These are phyloP conservation scores for Mallotus nudiflorus DNA, from an alignment of 345 rosid species.

Conservation along the genomic window DNA sequence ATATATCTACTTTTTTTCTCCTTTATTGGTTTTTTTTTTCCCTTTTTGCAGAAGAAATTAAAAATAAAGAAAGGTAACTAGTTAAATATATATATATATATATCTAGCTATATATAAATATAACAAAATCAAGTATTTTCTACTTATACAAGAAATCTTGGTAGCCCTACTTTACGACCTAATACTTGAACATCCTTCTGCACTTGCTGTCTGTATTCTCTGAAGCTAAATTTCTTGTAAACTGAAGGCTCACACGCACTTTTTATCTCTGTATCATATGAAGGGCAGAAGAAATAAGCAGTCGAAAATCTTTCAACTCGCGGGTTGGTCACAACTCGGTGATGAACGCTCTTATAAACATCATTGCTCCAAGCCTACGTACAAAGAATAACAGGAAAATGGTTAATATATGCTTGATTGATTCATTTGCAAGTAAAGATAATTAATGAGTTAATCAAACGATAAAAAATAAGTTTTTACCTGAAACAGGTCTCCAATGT, in stretches of 20 bases:
- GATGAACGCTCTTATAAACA: conserved; percentile 82
- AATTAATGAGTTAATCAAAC: neutral
- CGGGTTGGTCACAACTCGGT: conserved; percentile 76
- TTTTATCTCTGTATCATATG: conserved; percentile 60
- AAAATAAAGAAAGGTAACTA: too few relatives aligned
- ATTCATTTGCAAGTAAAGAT: too few relatives aligned
- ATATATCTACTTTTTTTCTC: too few relatives aligned
- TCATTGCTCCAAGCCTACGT: conserved; percentile 91
- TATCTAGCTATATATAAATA: too few relatives aligned
- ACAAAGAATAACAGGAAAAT: too few relatives aligned
- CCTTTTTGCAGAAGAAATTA: neutral
- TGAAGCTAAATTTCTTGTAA: conserved; percentile 69
- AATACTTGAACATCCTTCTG: conserved; percentile 72
- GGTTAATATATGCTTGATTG: too few relatives aligned
- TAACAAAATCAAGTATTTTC: conserved; percentile 8
- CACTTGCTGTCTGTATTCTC: conserved; percentile 71
- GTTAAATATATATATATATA: neutral
- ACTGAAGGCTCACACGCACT: conserved; percentile 48
- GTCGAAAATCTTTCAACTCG: conserved; percentile 71
- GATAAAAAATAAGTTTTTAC: conserved; percentile 25
- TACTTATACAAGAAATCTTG: conserved; percentile 53
- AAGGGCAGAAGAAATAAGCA: conserved; percentile 91
- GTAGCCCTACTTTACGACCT: conserved; percentile 86
- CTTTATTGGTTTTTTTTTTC: too few relatives aligned
- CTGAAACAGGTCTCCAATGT: conserved; percentile 94